Evolutionary conservation across 2,329 filamentous ascomycete genomes (phyloP), one percentile per base, ranked within the genome.

Genomic region (Chaetomium olivaceum): DNA sequence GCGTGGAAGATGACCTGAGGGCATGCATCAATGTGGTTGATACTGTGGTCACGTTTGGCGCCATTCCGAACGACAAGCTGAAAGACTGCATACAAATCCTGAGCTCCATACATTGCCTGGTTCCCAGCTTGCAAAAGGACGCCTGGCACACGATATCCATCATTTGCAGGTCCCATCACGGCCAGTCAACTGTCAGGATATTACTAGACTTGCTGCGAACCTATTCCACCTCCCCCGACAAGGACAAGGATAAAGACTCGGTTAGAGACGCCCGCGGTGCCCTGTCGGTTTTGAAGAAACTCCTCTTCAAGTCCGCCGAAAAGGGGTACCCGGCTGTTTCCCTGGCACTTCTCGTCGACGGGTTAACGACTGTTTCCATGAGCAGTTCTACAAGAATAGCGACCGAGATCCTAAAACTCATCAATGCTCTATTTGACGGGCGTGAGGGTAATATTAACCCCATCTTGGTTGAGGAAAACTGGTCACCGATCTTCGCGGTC

Each of bases 81-180:
- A 84, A 84, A 70, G 82, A 84, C 39, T 92, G 88, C 72, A 82
- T 93, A 43, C 86, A 89, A 67, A 85, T 92, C 2, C 80, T 93
- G 61, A 89, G 89, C 71, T 89, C 88, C 50, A 89, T 92, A 66
- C 89, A 90, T 74, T 87, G 85, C 67, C 80, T 91, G 59, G 85
- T 93, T 2, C 78, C 80, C 14, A 80, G 78, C 55, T 81, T 91
- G 12, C 81, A 86, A 65, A 86, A 88, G 68, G 82, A 85, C 50
- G 84, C 90, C 3, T 93, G 90, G 90, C 85, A 87, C 67, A 89
- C 88, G 0, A 80, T 93, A 36, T 83, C 85, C 73, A 89, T 91
- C 69, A 80, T 93, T 0, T 89, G 89, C 79, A 87, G 83, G 71
- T 92, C 90, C 1, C 90, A 92, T 73, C 87, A 91, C 69, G 89